A percentile compares a stretch with the other conserved stretches of the same genome.
These are phyloP conservation scores for Alopecurus myosuroides DNA, from an alignment of 176 grass and related monocot genomes.

Conservation along the genomic window DNA sequence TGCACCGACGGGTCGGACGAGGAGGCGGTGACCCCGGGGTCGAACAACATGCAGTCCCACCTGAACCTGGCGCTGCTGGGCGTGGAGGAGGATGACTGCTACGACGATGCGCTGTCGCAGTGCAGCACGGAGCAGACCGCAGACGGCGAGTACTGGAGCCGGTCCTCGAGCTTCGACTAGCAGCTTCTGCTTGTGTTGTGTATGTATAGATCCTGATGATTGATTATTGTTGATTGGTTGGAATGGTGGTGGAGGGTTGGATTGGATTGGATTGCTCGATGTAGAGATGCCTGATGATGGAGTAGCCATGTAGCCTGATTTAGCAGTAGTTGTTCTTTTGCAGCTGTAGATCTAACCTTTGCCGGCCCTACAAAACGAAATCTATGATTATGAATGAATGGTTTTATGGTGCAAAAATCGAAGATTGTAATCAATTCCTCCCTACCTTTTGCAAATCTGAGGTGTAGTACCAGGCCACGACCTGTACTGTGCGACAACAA, in stretches of 20 bases:
- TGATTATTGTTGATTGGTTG: conserved; percentile 30
- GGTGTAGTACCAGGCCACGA: background rate
- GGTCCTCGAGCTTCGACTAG: conserved; percentile 78
- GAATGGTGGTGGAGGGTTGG: background rate
- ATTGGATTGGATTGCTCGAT: conserved; percentile 17
- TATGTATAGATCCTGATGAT: conserved; percentile 40
- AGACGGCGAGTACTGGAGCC: conserved; percentile 86
- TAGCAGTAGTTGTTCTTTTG: conserved; percentile 7
- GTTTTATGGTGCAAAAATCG: conserved; percentile 6
- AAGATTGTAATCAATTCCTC: background rate
- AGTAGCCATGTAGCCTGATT: background rate
- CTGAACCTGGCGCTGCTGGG: conserved; percentile 78
- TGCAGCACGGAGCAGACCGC: conserved; percentile 73
- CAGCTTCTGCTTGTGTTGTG: background rate
- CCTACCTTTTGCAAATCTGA: background rate
- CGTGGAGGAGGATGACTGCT: conserved; percentile 56
- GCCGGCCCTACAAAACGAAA: background rate
- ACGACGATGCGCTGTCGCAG: conserved; percentile 60
- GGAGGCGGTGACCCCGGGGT: conserved; percentile 19
- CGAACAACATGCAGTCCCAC: conserved; percentile 72
- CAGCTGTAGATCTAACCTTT: conserved; percentile 29
- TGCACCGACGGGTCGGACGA: conserved; percentile 59
- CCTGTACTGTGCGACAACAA: background rate
- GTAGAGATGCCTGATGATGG: conserved; percentile 15
- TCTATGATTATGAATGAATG: background rate